Base-by-base conservation (phyloP, 169 alveolate genomes). In the Theileria sp. region DNA sequence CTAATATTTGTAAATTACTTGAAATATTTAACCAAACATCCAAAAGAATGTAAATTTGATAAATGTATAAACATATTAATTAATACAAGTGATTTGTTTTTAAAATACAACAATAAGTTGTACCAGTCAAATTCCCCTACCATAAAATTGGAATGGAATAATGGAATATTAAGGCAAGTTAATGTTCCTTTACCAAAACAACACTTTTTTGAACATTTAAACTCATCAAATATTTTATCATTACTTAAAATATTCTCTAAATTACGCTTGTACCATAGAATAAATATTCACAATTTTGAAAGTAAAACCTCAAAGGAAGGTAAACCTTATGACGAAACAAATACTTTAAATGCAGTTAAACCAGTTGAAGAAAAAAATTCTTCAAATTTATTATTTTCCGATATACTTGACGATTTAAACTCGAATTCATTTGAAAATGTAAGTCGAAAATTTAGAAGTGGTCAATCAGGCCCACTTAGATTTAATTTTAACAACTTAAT, bases 381-480 rank as follows among this genome's bases (percentile, higher is more conserved):
- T 19, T 58, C 67, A 1, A 21, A 58, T 58, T 28, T 19, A 3
- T 25, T 64, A 5, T 64, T 64, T 13, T 28, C 54, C 0, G 72
- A 64, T 38, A 17, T 64, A 6, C 25, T 64, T 32, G 72, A 64
- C 21, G 72, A 26, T 26, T 17, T 64, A 21, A 38, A 64, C 50
- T 32, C 72, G 17, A 70, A 70, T n/a, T 50, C 68, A 21, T 70
- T 70, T 23, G 51, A 70, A 36, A 17, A 17, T 25, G 50, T 19
- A 3, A 25, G 32, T 25, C 38, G 21, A 19, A 58, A 51, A 38
- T 74, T 72, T 65, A 64, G 25, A 21, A 21, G 17, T 64, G 50
- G 50, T 17, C 25, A 30, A 21, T 61, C 76, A 26, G 88, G 88
- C 2, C 88, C 88, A 38, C 84, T 81, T 1, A 69, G 88, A 32